Percentiles rank a stretch among this genome's conserved stretches.
phyloP scores from a whole-genome alignment of 1,284 basidiomycete species.

The Marasmius fiardii region DNA sequence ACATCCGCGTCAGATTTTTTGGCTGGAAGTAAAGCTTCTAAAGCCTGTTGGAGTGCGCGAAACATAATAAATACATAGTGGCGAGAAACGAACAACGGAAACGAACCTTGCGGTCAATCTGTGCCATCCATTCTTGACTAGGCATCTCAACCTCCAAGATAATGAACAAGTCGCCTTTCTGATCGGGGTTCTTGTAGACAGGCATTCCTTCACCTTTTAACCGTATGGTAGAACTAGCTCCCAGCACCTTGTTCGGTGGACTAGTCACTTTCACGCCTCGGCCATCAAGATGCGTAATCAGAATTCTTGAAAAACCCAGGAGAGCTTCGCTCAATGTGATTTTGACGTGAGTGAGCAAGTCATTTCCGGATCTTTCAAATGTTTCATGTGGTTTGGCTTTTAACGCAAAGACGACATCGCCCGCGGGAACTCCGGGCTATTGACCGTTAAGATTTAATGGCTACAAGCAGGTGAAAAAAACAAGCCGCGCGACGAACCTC shows the following conservation, averaged over 20 bases:
- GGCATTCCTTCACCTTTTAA: slow-evolving; percentile 88
- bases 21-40: slow-evolving; percentile 66
- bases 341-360: slow-evolving; percentile 72
- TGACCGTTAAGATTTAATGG: slow-evolving; percentile 13
- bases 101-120: slow-evolving; percentile 54
- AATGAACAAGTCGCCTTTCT: slow-evolving; percentile 81
- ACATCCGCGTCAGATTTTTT: slow-evolving; percentile 61
- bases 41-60: slow-evolving; percentile 38
- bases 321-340: slow-evolving; percentile 92
- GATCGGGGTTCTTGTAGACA: slow-evolving; percentile 57
- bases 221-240: slow-evolving; percentile 69
- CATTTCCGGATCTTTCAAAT: slow-evolving; percentile 79
- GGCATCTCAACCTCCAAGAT: slow-evolving; percentile 87
- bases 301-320: slow-evolving; percentile 83
- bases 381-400: slow-evolving; percentile 66
- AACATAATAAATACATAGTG: too few relatives aligned
- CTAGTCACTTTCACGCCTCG: slow-evolving; percentile 77
- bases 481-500: slow-evolving; percentile 46
- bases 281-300: slow-evolving; percentile 88
- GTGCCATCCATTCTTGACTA: slow-evolving; percentile 61
- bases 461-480: neutral
- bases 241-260: slow-evolving; percentile 74
- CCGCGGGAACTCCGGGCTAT: slow-evolving; percentile 79
- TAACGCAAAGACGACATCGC: slow-evolving; percentile 87
- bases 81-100: slow-evolving; percentile 1